These are phyloP conservation scores for Colletotrichum brevisporum DNA, from an alignment of 2,329 filamentous ascomycete genomes.

Conservation along the genomic window DNA sequence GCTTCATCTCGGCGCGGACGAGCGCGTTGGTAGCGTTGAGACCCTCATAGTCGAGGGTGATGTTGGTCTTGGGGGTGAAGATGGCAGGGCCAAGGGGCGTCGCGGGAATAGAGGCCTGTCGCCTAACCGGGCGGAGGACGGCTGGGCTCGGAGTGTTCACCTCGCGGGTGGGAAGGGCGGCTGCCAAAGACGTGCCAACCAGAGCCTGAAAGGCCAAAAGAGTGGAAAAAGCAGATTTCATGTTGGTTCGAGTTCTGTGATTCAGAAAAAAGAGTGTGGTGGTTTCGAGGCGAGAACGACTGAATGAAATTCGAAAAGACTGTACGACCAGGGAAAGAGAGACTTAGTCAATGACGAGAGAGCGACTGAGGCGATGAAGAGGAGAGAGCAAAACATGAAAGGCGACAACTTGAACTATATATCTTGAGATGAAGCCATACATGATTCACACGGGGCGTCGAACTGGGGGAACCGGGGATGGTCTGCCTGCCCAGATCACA, in stretches of 20 bases:
- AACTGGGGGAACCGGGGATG: background rate
- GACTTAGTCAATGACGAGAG: background rate
- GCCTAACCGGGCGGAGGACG: slow-evolving; percentile 33
- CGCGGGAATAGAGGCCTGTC: slow-evolving; percentile 10
- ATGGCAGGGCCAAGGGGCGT: slow-evolving; percentile 33
- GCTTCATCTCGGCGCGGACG: slow-evolving; percentile 35
- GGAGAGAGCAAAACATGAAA: background rate
- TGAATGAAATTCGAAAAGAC: background rate
- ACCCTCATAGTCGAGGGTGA: slow-evolving; percentile 40
- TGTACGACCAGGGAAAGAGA: background rate
- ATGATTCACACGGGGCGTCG: background rate
- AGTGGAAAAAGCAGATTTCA: slow-evolving; percentile 22
- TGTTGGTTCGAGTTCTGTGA: background rate
- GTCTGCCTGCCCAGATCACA: background rate
- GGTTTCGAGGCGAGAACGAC: background rate
- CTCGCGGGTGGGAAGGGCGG: slow-evolving; percentile 17
- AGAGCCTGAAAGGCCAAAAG: slow-evolving; percentile 34
- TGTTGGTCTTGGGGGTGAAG: slow-evolving; percentile 41
- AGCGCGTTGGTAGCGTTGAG: slow-evolving; percentile 40
- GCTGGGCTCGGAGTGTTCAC: background rate
- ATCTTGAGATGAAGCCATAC: background rate
- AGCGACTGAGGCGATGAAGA: background rate
- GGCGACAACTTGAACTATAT: slow-evolving; percentile 5
- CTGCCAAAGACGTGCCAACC: slow-evolving; percentile 8
- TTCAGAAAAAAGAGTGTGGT: background rate